phyloP scores from a whole-genome alignment of 2,329 filamentous ascomycete genomes.

The Penicillium capsulatum region DNA sequence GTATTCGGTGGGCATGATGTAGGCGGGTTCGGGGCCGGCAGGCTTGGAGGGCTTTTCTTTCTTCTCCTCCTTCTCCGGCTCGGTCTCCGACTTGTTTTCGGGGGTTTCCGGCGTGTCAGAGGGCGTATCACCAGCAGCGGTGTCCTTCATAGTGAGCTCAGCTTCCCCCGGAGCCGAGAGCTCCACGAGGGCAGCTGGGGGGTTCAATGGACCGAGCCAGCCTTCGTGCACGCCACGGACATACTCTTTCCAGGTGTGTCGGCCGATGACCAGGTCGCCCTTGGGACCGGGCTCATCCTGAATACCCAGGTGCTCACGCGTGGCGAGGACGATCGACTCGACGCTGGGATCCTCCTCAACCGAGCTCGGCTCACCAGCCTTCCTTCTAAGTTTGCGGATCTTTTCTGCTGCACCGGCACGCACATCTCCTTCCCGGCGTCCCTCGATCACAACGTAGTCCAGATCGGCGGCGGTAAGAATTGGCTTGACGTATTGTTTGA shows the following conservation, averaged over 20 bases:
- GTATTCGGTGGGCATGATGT: slow-evolving; percentile 72
- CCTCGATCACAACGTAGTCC: slow-evolving; percentile 96
- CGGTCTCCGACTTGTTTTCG: slow-evolving; percentile 34
- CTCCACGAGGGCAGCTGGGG: slow-evolving; percentile 25
- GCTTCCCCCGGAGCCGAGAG: slow-evolving; percentile 21
- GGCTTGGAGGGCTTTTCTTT: slow-evolving; percentile 42
- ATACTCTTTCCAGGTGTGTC: slow-evolving; percentile 97
- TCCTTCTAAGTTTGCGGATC: slow-evolving; percentile 64
- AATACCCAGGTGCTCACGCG: slow-evolving; percentile 64
- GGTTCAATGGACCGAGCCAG: slow-evolving; percentile 80
- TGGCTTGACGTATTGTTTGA: slow-evolving; percentile 92
- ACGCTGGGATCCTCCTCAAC: slow-evolving; percentile 45
- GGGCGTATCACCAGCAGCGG: slow-evolving; percentile 20
- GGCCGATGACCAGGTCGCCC: slow-evolving; percentile 83
- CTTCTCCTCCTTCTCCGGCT: slow-evolving; percentile 37
- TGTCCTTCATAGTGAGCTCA: slow-evolving; percentile 26
- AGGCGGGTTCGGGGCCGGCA: slow-evolving; percentile 62
- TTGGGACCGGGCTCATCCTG: slow-evolving; percentile 67
- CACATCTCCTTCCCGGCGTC: slow-evolving; percentile 86
- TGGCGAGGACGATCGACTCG: slow-evolving; percentile 58
- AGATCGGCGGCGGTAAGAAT: slow-evolving; percentile 82
- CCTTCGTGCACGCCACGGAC: slow-evolving; percentile 89
- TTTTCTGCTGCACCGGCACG: slow-evolving; percentile 80
- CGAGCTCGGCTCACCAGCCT: slow-evolving; percentile 54
- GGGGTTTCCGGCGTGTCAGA: slow-evolving; percentile 22